These are phyloP conservation scores for Solanum habrochaites DNA, from an alignment of 257 asterid species.

Conservation along the genomic window DNA sequence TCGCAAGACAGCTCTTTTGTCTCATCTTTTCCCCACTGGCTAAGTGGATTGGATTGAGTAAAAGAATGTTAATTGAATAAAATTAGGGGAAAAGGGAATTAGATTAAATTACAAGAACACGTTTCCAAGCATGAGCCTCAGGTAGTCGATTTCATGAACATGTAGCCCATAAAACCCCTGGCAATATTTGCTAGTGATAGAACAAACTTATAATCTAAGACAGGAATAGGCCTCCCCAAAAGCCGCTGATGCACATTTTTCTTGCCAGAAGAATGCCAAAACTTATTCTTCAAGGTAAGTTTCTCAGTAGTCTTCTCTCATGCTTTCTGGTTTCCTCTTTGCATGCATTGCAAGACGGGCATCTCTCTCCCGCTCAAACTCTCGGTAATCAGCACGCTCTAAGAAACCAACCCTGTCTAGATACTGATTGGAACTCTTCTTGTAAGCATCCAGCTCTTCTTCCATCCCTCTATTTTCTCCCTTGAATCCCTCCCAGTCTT, in stretches of 20 bases:
- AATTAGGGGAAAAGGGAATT: background rate
- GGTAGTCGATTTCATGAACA: too few relatives aligned
- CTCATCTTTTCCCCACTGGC: background rate
- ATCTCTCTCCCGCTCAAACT: slow-evolving; percentile 88
- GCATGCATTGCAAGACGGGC: slow-evolving; percentile 76
- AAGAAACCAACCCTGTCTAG: slow-evolving; percentile 79
- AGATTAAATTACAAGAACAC: background rate
- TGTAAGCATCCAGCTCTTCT: slow-evolving; percentile 86
- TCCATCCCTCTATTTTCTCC: slow-evolving; percentile 78
- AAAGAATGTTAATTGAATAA: background rate
- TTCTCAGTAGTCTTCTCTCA: slow-evolving; percentile 57
- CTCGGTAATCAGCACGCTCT: slow-evolving; percentile 80
- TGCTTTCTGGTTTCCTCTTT: slow-evolving; percentile 59
- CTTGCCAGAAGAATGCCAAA: background rate
- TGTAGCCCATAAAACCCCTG: background rate
- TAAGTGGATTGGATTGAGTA: background rate
- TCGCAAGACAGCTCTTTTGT: background rate
- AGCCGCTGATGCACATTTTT: background rate
- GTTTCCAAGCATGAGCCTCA: background rate
- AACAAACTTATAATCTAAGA: background rate
- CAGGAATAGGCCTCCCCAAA: background rate
- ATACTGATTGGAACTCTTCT: slow-evolving; percentile 87
- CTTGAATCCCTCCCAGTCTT: slow-evolving; percentile 97
- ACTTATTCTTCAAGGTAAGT: background rate
- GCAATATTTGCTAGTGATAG: background rate